These are phyloP conservation scores for Choanephora cucurbitarum DNA, from an alignment of 371 early-diverging fungal genomes.

Conservation along the genomic window DNA sequence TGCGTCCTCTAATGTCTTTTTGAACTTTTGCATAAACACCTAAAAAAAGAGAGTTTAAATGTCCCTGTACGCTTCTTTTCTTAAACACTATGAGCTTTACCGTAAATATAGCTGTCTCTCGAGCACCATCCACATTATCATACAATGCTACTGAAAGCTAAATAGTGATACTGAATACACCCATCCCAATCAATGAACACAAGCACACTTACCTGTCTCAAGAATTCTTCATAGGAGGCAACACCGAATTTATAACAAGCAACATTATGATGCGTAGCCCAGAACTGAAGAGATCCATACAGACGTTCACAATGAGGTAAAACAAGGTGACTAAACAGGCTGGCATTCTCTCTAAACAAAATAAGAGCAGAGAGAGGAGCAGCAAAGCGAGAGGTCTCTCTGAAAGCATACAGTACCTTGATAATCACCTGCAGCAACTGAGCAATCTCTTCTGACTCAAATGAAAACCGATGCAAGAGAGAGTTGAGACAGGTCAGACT, in stretches of 20 bases:
- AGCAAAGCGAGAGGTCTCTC: constrained; percentile 6
- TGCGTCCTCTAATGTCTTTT: constrained; percentile 36
- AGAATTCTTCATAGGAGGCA: constrained; percentile 13
- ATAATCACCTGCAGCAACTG: constrained; percentile 6
- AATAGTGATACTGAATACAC: no score
- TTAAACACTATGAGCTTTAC: constrained; percentile 13
- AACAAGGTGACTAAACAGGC: constrained; percentile 47
- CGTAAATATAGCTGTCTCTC: constrained; percentile 21
- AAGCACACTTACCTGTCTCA: constrained; percentile 1
- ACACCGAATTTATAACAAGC: constrained; percentile 12
- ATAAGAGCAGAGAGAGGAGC: constrained; percentile 53
- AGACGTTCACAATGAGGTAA: constrained; percentile 46
- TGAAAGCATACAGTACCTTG: background rate
- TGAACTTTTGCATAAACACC: constrained; percentile 58
- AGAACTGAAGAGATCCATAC: constrained; percentile 43
- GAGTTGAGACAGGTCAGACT: constrained; percentile 44
- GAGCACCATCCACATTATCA: constrained; percentile 16
- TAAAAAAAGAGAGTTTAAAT: no score
- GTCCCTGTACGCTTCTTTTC: no score
- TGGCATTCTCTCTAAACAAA: constrained; percentile 56
- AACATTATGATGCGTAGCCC: constrained; percentile 54
- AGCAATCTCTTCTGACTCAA: constrained; percentile 7
- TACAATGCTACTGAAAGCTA: constrained; percentile 14
- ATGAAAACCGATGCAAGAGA: constrained; percentile 30
- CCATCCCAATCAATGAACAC: no score